Base-by-base conservation (phyloP, 2,329 filamentous ascomycete genomes). In the Ophiostoma triangulosporum region DNA sequence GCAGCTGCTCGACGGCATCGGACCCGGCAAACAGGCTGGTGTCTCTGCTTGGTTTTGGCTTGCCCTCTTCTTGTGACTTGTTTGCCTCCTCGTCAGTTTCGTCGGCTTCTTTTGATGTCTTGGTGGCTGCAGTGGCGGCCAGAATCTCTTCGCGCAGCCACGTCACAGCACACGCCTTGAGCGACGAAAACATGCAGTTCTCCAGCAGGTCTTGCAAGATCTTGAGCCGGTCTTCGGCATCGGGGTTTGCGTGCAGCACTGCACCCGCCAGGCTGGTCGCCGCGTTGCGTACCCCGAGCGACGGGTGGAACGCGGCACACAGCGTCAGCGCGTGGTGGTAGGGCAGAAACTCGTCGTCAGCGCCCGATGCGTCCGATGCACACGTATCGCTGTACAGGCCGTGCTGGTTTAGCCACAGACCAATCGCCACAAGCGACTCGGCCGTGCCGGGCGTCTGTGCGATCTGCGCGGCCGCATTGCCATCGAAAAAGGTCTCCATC, bases 101-200 rank as follows among this genome's bases (percentile, higher is more conserved):
- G 35, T 62, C 62, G 2, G 58, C 59, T 17, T 51, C 51, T 12
- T 64, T 66, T 27, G 64, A 54, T 38, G 64, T 64, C 26, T 20
- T 14, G 7, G 24, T 20, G 6, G 36, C 36, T 12, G 38, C 38
- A 36, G 38, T 43, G 2, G 43, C 48, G 4, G 70, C 64, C 8
- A 81, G 70, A 15, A 83, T 67, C 62, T 84, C 81, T 59, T 83
- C 80, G 52, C 78, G 75, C 32, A 83, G 65, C 81, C 81, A 84
- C 4, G 73, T 72, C 4, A 84, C 72, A 0, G 80, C 80, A 40
- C 77, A 79, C 8, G 77, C 80, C 62, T 82, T 81, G 35, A 84
- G 69, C 0, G 75, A 71, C 2, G 78, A 72, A 60, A 80, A 83
- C 59, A 78, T 73, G 69, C 80, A 83, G 62, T 83, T 80, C 64